Evolutionary conservation across 75 land plant genomes (phyloP), one percentile per base, ranked within the genome.

Genomic region (Cunninghamia lanceolata): DNA sequence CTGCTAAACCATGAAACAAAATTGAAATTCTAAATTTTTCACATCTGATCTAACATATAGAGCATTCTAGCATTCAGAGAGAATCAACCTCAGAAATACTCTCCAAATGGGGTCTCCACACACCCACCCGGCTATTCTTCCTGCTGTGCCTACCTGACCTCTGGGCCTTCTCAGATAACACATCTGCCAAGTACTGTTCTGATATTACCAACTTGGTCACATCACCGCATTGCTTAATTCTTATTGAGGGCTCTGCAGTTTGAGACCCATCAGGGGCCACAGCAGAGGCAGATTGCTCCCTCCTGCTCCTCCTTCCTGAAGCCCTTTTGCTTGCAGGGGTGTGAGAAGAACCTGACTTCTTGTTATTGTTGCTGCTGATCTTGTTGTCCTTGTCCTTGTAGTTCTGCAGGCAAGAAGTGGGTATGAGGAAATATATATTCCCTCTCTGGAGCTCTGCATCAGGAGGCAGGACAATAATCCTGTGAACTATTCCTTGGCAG

Each of bases 381-480:
- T 43, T 80, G 50, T 28, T n/a, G 4, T 80, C 42, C 47, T 25
- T 80, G 82, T 45, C 46, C 47, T 79, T 42, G 13, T 28, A 36
- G 30, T 79, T 42, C 32, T 10, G 45, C 15, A 80, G 47, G 17
- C 50, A 80, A 19, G 82, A 80, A 43, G 86, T 47, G 15, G 96
- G 96, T 87, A 94, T 87, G 84, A 94, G 96, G 83, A 94, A 94
- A 85, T 94, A 94, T 50, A 94, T 94, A 88, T 91, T 93, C 30
- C 96, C 96, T 19, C 90, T 84, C 78, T 91, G 88, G 15, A 94
- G 93, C 84, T 90, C 88, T 1, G 96, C 96, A 40, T 89, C 91
- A 15, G 96, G 94, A 2, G 94, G 89, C 46, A 90, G 82, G 83
- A 92, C 90, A 32, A 92, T 74, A 42, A 93, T 92, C 86, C 85